Evolutionary conservation across 163 green algal genomes (phyloP), one percentile per base, ranked within the genome.

Genomic region (Volvox carteri): DNA sequence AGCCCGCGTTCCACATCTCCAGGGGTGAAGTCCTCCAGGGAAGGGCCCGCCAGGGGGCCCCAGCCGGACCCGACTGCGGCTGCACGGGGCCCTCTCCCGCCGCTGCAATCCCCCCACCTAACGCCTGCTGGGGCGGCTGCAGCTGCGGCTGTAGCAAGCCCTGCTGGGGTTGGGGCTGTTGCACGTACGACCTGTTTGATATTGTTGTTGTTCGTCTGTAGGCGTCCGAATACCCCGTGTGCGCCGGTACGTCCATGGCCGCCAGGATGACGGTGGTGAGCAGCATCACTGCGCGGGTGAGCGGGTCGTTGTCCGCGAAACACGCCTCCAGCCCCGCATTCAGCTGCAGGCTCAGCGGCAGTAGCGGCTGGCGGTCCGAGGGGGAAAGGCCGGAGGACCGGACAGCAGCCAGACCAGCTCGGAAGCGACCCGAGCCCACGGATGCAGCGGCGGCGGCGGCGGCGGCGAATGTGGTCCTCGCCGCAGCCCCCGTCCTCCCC

Each of bases 211-310:
- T 11, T 8, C 19, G 19, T 23, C 54, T 65, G 8, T 25, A 7
- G 54, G 54, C 54, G 3, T 19, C 54, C 5, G 5, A 23, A 65
- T 65, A 19, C 3, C 54, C 54, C 7, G 19, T 65, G 14, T 46
- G n/a, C 42, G 25, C 30, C 21, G 44, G 11, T 14, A 65, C 6
- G 44, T 65, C 73, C 73, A 80, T 80, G 8, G 44, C 73, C 46
- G 73, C 42, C 44, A 80, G 21, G 21, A 80, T 62, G 23, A 65
- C 42, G 42, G 73, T 80, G 11, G 44, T 62, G 23, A 65, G 44
- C 73, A 80, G 73, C 73, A 80, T 62, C 73, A 80, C 73, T 1
- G 44, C 73, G 44, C 73, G 73, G 23, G 25, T 42, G 2, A 65
- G 42, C 42, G 73, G 73, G 73, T 80, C 25, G 73, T 42, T 23